A percentile compares a stretch with the other conserved stretches of the same genome.
phyloP scores from a whole-genome alignment of 371 early-diverging fungal species.

The Mortierella sp. region DNA sequence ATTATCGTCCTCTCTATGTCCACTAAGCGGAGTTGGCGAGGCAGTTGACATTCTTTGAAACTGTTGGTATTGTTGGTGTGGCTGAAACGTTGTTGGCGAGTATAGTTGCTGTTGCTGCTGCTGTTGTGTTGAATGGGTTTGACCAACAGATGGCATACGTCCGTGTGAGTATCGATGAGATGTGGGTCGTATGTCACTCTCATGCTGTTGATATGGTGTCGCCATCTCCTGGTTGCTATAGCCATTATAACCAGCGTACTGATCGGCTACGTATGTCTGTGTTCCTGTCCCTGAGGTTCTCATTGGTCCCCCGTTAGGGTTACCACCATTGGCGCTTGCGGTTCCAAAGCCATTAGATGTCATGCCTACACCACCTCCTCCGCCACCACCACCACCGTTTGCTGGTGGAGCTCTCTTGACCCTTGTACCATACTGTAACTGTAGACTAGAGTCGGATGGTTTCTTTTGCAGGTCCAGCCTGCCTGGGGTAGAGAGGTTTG shows the following conservation, averaged over 20 bases:
- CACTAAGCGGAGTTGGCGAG: constrained; percentile 16
- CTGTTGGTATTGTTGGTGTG: constrained; percentile 18
- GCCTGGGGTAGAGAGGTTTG: constrained; percentile 29
- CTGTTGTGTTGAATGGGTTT: background rate
- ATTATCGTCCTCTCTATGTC: constrained; percentile 17
- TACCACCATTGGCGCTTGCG: background rate
- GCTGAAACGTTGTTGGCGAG: constrained; percentile 5
- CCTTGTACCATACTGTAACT: constrained; percentile 37
- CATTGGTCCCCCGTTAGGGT: constrained; percentile 1
- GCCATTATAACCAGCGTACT: background rate
- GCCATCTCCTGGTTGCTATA: constrained; percentile 8
- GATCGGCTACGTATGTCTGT: background rate
- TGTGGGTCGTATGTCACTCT: constrained; percentile 1
- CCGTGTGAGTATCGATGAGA: constrained; percentile 8
- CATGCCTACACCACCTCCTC: background rate
- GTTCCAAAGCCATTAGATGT: background rate
- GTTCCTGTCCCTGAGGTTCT: background rate
- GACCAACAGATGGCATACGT: constrained; percentile 9
- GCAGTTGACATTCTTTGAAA: constrained; percentile 21
- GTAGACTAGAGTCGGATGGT: constrained; percentile 29
- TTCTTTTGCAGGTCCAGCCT: constrained; percentile 28
- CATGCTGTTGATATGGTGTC: constrained; percentile 4
- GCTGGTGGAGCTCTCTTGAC: constrained; percentile 23
- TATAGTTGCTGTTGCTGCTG: constrained; percentile 10
- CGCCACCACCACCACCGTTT: background rate